Evolutionary conservation across 371 early-diverging fungal genomes (phyloP), one percentile per base, ranked within the genome.

Genomic region (Ordospora colligata): DNA sequence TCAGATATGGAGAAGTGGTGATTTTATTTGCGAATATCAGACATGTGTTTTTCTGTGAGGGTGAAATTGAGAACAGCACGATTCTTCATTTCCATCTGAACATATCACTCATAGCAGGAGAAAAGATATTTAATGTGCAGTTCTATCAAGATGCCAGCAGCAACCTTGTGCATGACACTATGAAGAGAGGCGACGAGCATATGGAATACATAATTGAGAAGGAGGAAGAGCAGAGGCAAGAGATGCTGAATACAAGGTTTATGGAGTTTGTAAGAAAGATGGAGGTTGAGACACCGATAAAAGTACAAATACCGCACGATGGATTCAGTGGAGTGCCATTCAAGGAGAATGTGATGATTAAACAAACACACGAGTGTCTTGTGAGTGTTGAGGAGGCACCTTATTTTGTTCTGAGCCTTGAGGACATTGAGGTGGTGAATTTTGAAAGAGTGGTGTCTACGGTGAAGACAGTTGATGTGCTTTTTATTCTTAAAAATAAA

Each of bases 381-480:
- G 94, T 99, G 0, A 94, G 95, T 73, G 83, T 99, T 76, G 89
- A 91, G 23, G 98, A 99, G 74, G 90, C 91, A 42, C 99, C 99
- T 7, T 93, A 93, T 87, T 82, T 94, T 64, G 90, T 95, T 8
- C 87, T 96, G 43, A 91, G 95, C 0, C 84, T 99, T 19, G 87
- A 88, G 11, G 97, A 99, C 54, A 90, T 99, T 40, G 97, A 97
- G 87, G 85, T 96, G 46, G 95, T 91, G 2, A 94, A 95, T 83
- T 87, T 99, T 84, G 99, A 99, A 86, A 90, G 99, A 81, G 93
- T 97, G 47, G 88, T 88, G 84, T 96, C 93, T 84, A 95, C 93
- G 9, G 87, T 97, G 37, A 95, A 95, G 87, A 95, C 95, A 82
- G 97, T 96, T 86, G 99, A 99, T 87, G 86, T 96, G 87, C 96